These are phyloP conservation scores for Lepidium didymum DNA, from an alignment of 345 rosid species.

Conservation along the genomic window DNA sequence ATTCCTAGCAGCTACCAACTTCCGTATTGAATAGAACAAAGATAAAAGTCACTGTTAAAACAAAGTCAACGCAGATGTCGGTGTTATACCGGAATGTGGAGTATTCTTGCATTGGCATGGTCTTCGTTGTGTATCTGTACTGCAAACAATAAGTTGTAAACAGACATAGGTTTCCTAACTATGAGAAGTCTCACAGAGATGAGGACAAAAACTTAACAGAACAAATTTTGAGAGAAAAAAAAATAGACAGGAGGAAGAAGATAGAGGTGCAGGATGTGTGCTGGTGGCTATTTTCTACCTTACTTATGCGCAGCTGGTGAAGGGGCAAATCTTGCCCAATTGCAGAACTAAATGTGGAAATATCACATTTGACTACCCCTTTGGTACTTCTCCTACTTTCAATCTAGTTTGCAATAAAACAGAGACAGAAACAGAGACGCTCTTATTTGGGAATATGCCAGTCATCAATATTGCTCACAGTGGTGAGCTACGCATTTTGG, in stretches of 20 bases:
- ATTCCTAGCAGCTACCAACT: neutral
- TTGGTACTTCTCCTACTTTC: constrained; percentile 19
- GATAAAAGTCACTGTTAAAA: neutral
- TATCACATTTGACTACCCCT: constrained; percentile 32
- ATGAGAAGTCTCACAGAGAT: too few species aligned
- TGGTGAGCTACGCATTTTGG: constrained; percentile 8
- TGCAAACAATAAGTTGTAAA: too few species aligned
- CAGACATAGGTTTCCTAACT: too few species aligned
- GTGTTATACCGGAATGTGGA: neutral
- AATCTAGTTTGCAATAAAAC: too few species aligned
- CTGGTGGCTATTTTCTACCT: neutral
- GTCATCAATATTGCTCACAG: neutral
- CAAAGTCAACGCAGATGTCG: neutral
- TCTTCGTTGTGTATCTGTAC: too few species aligned
- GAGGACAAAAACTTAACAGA: too few species aligned
- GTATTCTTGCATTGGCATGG: neutral
- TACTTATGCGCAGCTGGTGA: neutral
- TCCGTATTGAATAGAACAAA: neutral
- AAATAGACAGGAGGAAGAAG: too few species aligned
- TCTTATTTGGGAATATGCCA: too few species aligned
- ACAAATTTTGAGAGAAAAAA: too few species aligned
- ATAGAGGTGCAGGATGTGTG: neutral
- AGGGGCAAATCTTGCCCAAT: neutral
- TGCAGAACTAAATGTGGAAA: constrained; percentile 20
- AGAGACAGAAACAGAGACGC: too few species aligned